Evolutionary conservation across 805 yeast species (phyloP).

Genomic region (Teunomyces aglyptinius): DNA sequence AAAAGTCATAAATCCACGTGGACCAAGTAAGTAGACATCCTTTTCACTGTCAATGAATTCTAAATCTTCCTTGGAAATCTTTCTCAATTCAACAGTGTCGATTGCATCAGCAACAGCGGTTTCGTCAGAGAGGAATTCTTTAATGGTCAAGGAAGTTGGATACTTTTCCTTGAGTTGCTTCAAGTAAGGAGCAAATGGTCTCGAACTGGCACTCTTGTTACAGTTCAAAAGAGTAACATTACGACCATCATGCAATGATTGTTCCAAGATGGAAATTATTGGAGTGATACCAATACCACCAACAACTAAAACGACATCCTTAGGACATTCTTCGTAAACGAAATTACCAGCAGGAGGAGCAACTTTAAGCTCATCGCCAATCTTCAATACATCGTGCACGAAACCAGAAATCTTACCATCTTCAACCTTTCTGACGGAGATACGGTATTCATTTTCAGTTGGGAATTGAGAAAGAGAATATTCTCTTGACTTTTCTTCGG

Average conservation of each 20-base stretch:
- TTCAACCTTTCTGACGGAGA: constrained; percentile 52
- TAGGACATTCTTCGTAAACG: constrained; percentile 25
- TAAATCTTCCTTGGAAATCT: constrained; percentile 19
- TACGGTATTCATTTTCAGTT: constrained; percentile 44
- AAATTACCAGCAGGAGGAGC: constrained; percentile 63
- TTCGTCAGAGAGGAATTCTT: constrained; percentile 20
- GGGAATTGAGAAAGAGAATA: constrained; percentile 52
- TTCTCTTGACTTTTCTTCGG: constrained; percentile 50
- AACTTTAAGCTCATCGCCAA: constrained; percentile 48
- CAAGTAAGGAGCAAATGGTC: constrained; percentile 27
- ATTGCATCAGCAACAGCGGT: constrained; percentile 3
- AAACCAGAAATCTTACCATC: constrained; percentile 52
- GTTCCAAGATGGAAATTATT: constrained; percentile 49
- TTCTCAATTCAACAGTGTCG: constrained; percentile 13
- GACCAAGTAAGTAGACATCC: constrained; percentile 36
- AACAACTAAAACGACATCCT: constrained; percentile 40
- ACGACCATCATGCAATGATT: constrained; percentile 30
- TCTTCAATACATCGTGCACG: constrained; percentile 46
- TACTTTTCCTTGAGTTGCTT: constrained; percentile 13
- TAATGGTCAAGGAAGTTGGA: constrained; percentile 15
- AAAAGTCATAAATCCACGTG: constrained; percentile 29
- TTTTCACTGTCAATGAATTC: constrained; percentile 14
- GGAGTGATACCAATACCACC: constrained; percentile 76
- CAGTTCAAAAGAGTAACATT: constrained; percentile 35
- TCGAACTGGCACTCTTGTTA: constrained; percentile 16